Evolutionary conservation across 2,329 filamentous ascomycete species (phyloP).

Genomic region (Aureobasidium sp.): DNA sequence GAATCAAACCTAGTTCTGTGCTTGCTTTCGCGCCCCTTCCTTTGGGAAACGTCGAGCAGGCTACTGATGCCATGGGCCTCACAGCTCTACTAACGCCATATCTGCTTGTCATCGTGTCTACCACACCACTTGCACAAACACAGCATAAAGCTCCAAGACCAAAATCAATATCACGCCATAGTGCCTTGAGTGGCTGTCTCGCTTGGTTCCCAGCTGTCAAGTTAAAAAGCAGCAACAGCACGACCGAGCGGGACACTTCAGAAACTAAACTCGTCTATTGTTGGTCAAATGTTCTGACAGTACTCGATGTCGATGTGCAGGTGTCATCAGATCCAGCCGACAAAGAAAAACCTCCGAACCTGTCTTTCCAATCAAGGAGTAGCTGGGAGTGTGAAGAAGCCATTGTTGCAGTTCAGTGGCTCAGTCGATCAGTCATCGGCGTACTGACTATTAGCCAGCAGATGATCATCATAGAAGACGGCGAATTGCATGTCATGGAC

Average conservation of each 20-base stretch:
- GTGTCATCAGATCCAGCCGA: constrained; percentile 49
- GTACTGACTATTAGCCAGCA: constrained; percentile 92
- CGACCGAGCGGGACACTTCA: constrained; percentile 47
- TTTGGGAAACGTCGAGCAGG: constrained; percentile 85
- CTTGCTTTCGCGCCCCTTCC: constrained; percentile 85
- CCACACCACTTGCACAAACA: constrained; percentile 89
- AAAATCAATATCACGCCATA: constrained; percentile 83
- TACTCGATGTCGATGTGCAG: constrained; percentile 77
- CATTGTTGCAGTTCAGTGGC: constrained; percentile 94
- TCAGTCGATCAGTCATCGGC: constrained; percentile 84
- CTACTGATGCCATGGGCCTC: constrained; percentile 78
- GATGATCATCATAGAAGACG: constrained; percentile 85
- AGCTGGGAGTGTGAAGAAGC: constrained; percentile 92
- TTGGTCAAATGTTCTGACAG: constrained; percentile 96
- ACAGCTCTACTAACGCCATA: constrained; percentile 96
- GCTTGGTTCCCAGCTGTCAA: constrained; percentile 97
- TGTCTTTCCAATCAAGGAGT: constrained; percentile 74
- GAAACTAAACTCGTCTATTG: constrained; percentile 90
- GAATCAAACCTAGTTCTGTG: constrained; percentile 86
- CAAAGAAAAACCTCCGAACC: constrained; percentile 66
- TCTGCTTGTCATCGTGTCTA: constrained; percentile 91
- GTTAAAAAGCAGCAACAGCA: constrained; percentile 62
- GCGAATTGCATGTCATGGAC: constrained; percentile 81
- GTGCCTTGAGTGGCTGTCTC: constrained; percentile 84
- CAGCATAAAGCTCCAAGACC: constrained; percentile 89